Evolutionary conservation across 495 filamentous ascomycete genomes (phyloP), one percentile per base, ranked within the genome.

Genomic region (Penicillium cinerascens): DNA sequence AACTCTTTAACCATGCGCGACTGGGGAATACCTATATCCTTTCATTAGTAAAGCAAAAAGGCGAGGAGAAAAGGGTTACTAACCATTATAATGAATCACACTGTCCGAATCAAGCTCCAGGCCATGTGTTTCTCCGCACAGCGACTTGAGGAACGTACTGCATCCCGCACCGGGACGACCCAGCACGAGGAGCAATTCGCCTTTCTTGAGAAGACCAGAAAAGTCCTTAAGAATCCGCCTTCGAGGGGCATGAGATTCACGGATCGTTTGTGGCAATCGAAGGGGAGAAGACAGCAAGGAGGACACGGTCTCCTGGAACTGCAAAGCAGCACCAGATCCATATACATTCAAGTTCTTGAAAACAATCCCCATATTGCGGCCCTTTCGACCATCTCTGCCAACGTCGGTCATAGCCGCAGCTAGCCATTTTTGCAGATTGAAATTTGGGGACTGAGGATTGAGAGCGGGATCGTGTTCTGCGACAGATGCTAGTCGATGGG

Each of bases 311-410:
- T 76, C 61, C 45, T 84, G 80, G 0, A 80, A 64, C 36, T 81
- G 74, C 20, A 81, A 52, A 0, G 78, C 77, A 11, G 73, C 64
- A 0, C 79, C 79, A 6, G 75, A 73, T 9, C 79, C 81, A 18
- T 68, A 76, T 3, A 84, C 72, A 43, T 67, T 71, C 8, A 84
- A 61, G 25, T 81, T 60, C 36, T 68, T 72, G 61, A 82, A 80
- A 4, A 68, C 55, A 22, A 81, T 62, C 15, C 79, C 73, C 2
- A 73, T 55, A 41, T 37, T 49, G 17, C 56, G 49, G 2, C 56
- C 66, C 16, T 46, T 42, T 1, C 50, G 46, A 25, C 58, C 60
- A 36, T 68, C 64, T 3, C 49, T 58, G 37, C 58, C 51, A 8
- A 53, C 42, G 39, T 67, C 67, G 10, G 54, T 59, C 27, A 70